Evolutionary conservation across 129 eudicot genomes (phyloP).

Genomic region (Flaveria brownii): DNA sequence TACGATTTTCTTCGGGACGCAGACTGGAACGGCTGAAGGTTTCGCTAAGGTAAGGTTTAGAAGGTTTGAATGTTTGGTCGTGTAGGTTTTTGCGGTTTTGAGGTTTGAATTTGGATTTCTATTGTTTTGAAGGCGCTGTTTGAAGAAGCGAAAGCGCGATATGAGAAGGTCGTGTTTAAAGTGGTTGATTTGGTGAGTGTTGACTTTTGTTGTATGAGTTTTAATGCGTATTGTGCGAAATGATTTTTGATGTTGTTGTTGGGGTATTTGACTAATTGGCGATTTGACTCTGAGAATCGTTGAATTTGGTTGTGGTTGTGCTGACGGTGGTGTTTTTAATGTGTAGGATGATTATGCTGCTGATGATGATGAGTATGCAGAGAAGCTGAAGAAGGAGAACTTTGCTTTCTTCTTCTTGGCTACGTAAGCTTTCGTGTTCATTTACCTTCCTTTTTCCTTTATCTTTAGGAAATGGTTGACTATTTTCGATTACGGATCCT

Average conservation of each 20-base stretch:
- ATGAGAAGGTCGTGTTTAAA: conserved; percentile 73
- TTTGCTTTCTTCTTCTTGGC: conserved; percentile 85
- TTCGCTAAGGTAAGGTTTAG: conserved; percentile 71
- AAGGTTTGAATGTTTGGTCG: background rate
- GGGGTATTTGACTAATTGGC: background rate
- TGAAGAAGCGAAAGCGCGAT: conserved; percentile 91
- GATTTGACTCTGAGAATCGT: background rate
- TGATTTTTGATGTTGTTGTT: background rate
- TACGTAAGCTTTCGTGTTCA: conserved; percentile 59
- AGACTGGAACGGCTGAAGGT: conserved; percentile 99
- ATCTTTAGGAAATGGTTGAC: conserved; percentile 11
- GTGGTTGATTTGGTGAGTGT: conserved; percentile 83
- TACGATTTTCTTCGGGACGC: conserved; percentile 80
- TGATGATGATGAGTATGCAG: conserved; percentile 87
- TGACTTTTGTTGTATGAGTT: conserved; percentile 10
- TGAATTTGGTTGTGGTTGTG: background rate
- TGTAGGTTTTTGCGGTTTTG: background rate
- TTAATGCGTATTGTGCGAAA: background rate
- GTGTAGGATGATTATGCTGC: conserved; percentile 94
- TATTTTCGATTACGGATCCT: background rate
- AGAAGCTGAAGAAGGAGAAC: conserved; percentile 75
- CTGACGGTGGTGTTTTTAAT: background rate
- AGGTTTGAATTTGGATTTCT: conserved; percentile 1
- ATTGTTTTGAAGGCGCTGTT: conserved; percentile 56
- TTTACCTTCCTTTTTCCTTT: background rate